phyloP scores from a whole-genome alignment of 495 filamentous ascomycete species.

The Lophiotrema nucula region DNA sequence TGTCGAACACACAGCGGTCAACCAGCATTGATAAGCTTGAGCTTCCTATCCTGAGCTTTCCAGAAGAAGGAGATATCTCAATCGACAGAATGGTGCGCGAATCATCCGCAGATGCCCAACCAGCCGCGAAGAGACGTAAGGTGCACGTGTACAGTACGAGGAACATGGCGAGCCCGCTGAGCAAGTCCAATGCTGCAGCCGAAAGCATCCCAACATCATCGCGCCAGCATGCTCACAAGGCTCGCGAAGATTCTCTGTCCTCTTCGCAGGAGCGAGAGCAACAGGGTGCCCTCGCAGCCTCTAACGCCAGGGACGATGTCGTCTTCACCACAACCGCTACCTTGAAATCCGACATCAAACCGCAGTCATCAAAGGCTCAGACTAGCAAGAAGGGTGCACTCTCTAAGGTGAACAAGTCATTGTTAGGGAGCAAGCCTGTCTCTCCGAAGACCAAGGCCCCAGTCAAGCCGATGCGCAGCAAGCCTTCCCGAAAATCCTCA shows the following conservation, averaged over 20 bases:
- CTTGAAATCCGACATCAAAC: too few relatives aligned
- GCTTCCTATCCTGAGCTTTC: slow-evolving; percentile 13
- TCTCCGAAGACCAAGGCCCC: neutral
- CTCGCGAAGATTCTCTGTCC: too few relatives aligned
- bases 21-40: slow-evolving; percentile 32
- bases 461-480: neutral
- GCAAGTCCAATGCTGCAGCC: too few relatives aligned
- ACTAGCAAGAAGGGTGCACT: slow-evolving; percentile 11
- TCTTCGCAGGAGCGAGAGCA: too few relatives aligned
- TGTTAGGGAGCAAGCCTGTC: neutral
- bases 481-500: neutral
- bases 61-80: too few relatives aligned
- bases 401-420: slow-evolving; percentile 19
- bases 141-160: slow-evolving; percentile 23
- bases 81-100: too few relatives aligned
- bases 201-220: too few relatives aligned
- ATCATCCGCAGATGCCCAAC: slow-evolving; percentile 13
- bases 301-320: too few relatives aligned
- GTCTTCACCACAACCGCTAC: too few relatives aligned
- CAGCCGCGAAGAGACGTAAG: slow-evolving; percentile 18
- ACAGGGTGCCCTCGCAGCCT: too few relatives aligned
- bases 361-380: neutral
- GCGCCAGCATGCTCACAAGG: too few relatives aligned
- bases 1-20: slow-evolving; percentile 31
- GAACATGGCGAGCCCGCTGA: too few relatives aligned